Percentiles rank a stretch among this genome's conserved stretches.
phyloP scores from a whole-genome alignment of 345 rosid species.

The Euphorbia tirucalli region DNA sequence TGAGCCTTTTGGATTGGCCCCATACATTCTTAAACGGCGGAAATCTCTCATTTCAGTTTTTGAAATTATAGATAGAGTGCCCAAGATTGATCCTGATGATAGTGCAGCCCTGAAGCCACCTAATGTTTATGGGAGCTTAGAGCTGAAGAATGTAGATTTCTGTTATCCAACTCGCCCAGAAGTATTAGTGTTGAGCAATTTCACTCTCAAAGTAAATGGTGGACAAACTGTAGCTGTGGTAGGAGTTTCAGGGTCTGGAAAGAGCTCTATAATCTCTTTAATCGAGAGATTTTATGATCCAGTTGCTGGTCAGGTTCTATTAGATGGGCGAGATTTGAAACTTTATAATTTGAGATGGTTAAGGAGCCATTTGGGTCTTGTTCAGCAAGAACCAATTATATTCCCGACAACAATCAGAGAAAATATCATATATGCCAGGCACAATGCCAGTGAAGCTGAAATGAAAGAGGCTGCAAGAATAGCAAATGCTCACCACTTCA shows the following conservation, averaged over 20 bases:
- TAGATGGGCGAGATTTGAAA: conserved; percentile 91
- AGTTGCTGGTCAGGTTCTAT: conserved; percentile 90
- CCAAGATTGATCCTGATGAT: conserved; percentile 95
- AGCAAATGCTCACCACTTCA: conserved; percentile 98
- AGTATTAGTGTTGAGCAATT: conserved; percentile 89
- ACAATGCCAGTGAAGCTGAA: conserved; percentile 96
- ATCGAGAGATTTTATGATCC: conserved; percentile 97
- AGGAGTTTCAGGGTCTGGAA: conserved; percentile 99
- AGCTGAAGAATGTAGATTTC: conserved; percentile 91
- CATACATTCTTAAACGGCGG: conserved; percentile 92
- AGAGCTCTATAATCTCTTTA: conserved; percentile 93
- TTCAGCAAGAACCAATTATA: conserved; percentile 96
- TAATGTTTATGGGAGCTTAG: conserved; percentile 94
- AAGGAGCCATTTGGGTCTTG: conserved; percentile 92
- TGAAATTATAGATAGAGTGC: conserved; percentile 93
- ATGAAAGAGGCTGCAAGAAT: conserved; percentile 99
- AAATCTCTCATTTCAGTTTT: conserved; percentile 88
- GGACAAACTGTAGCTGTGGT: conserved; percentile 99
- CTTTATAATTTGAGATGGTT: conserved; percentile 90
- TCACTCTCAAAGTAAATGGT: conserved; percentile 88
- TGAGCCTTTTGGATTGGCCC: conserved; percentile 99
- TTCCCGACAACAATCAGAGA: conserved; percentile 95
- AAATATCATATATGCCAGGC: conserved; percentile 96
- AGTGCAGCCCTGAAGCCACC: conserved; percentile 84
- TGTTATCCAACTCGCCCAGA: conserved; percentile 93